Evolutionary conservation across 805 yeast species (phyloP).

Genomic region (Isabelozyma pseudorhagii): DNA sequence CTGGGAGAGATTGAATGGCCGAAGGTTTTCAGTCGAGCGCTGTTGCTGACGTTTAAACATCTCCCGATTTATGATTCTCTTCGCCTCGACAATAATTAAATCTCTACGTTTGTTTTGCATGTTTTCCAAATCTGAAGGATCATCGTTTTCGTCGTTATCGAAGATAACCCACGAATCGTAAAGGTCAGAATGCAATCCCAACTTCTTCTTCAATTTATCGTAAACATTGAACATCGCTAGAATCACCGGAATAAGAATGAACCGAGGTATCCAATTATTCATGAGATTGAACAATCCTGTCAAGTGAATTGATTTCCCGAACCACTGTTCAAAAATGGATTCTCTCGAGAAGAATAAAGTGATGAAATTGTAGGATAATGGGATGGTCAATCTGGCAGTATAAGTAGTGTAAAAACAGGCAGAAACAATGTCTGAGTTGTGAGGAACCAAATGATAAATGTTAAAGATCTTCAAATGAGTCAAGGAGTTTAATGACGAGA

Average conservation of each 20-base stretch:
- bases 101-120: conserved; percentile 26
- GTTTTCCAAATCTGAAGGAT: conserved; percentile 11
- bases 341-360: conserved; percentile 55
- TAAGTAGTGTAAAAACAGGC: conserved; percentile 77
- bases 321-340: conserved; percentile 64
- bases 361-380: conserved; percentile 74
- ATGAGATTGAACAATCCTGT: conserved; percentile 70
- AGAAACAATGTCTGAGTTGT: conserved; percentile 70
- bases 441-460: conserved; percentile 70
- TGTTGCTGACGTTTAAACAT: conserved; percentile 18
- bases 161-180: conserved; percentile 38
- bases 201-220: conserved; percentile 48
- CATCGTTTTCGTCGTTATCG: conserved; percentile 27
- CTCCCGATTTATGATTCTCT: conserved; percentile 37
- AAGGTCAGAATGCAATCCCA: conserved; percentile 36
- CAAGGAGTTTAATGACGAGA: conserved; percentile 63
- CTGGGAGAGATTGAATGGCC: conserved; percentile 24
- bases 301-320: conserved; percentile 71
- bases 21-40: conserved; percentile 8
- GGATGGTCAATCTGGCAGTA: conserved; percentile 77
- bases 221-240: conserved; percentile 65
- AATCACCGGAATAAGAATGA: conserved; percentile 66
- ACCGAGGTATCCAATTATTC: conserved; percentile 73
- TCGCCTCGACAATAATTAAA: conserved; percentile 39
- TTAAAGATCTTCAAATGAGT: conserved; percentile 69